Base-by-base conservation (phyloP, 2,329 filamentous ascomycete genomes). In the Alternaria consortialis region DNA sequence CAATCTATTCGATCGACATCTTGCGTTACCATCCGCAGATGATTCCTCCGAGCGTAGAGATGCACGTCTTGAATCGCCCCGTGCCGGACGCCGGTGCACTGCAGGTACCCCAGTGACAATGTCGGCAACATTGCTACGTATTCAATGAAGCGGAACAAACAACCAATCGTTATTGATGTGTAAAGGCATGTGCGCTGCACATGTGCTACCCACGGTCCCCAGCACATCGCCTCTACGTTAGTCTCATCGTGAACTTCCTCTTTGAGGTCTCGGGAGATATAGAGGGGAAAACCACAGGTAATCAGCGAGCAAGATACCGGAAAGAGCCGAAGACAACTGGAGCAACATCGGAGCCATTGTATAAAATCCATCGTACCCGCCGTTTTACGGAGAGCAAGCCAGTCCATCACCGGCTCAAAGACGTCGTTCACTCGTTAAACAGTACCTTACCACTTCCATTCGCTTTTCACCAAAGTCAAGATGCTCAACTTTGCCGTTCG, bases 401-500 rank as follows among this genome's bases (percentile, higher is more conserved):
- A 43, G 17, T 11, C 31, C 6, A 9, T 23, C 4, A 9, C 31
- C 31, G 3, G 46, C 12, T 25, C 31, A 36, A 50, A n/a, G 31
- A 40, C 29, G 8, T 23, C n/a, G 9, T 17, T 43, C 54, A 42
- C 37, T 51, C 53, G 32, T 17, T 39, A 7, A 31, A 29, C 44
- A 27, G 7, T 31, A 17, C 7, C n/a, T 36, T 15, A 13, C 17
- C 8, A 11, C 25, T 47, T 40, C n/a, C 43, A 12, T 47, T 31
- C 46, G 57, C 12, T 32, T 31, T 9, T 9, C 27, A 34, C 7
- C 20, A 9, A 25, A 11, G 15, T 27, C 58, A 71, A 54, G 3
- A 77, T 76, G 74, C 36, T 73, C 59, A 69, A 64, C 31, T 27
- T 77, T 2, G 48, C 73, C 23, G 7, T 74, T 7, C 70, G 70